These are phyloP conservation scores for Ceratocystis papillata DNA, from an alignment of 2,329 filamentous ascomycete genomes.

Conservation along the genomic window DNA sequence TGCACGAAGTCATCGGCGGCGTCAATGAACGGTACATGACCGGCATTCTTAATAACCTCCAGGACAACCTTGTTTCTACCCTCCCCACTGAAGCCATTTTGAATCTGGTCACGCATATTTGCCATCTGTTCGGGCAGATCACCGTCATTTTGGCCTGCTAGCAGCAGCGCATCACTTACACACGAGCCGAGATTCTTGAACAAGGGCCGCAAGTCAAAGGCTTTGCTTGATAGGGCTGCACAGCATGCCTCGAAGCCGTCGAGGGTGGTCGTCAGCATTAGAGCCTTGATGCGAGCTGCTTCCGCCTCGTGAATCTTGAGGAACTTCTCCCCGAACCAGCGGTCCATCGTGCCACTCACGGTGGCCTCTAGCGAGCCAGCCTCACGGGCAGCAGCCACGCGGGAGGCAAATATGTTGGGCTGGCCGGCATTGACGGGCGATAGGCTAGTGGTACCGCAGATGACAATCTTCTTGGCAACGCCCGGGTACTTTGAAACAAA, in stretches of 20 bases:
- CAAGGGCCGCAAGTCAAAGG: constrained; percentile 35
- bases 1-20: constrained; percentile 31
- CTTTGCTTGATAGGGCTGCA: constrained; percentile 32
- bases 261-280: constrained; percentile 34
- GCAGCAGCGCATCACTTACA: constrained; percentile 32
- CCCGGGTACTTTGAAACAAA: constrained; percentile 34
- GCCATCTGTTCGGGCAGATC: constrained; percentile 35
- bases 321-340: constrained; percentile 36
- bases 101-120: constrained; percentile 32
- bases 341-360: constrained; percentile 32
- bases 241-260: constrained; percentile 37
- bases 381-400: constrained; percentile 32
- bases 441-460: constrained; percentile 35
- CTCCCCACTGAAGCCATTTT: constrained; percentile 29
- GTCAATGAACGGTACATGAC: constrained; percentile 35
- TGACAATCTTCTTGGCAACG: constrained; percentile 32
- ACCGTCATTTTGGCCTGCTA: constrained; percentile 36
- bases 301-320: constrained; percentile 32
- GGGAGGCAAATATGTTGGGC: constrained; percentile 32
- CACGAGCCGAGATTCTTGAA: constrained; percentile 30
- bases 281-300: constrained; percentile 30
- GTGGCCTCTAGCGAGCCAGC: constrained; percentile 30
- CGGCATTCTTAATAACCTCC: constrained; percentile 32
- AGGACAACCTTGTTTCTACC: constrained; percentile 30
- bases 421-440: constrained; percentile 33